Base-by-base conservation (phyloP, 495 filamentous ascomycete genomes). In the Sabuloglossum arenarium region DNA sequence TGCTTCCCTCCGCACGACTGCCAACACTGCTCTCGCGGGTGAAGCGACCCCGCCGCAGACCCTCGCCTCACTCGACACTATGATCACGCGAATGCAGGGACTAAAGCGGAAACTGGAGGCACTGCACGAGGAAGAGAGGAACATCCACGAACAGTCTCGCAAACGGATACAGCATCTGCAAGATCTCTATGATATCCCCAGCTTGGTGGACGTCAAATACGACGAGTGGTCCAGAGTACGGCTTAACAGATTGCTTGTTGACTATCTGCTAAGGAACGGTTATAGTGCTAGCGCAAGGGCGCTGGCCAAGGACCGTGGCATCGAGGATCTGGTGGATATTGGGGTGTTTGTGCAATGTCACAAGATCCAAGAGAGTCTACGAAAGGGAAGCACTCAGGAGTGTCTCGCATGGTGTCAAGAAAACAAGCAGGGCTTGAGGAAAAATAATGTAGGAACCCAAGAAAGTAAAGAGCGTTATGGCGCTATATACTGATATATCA, bases 361-460 rank as follows among this genome's bases (percentile, higher is more conserved):
- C 59, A 73, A 72, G 57, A 83, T 98, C 60, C 77, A 82, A 52
- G 71, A 79, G 45, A 83, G 79, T 59, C 70, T 98, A 56, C 72
- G 79, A 47, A 70, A 69, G 25, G 79, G 82, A n/a, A 84, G 79
- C 50, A 82, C 86, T 3, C 73, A 73, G 54, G 86, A 91, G 64
- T 88, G 85, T 37, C 65, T 97, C 55, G 76, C 77, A 21, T 98
- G 91, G 91, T 97, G 90, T 68, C 75, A 69, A 31, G 91, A 97
- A 64, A 94, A 95, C 65, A 90, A 88, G 68, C 82, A 85, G 53
- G 81, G 82, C 50, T 70, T 97, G 53, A 82, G 87, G 62, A 88
- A 85, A 70, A 82, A 85, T 67, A 79, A 85, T 65, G 87, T 89
- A 67, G 57, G 79, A 68, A 19, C 39, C 21, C 49, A 9, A n/a